These are phyloP conservation scores for Lignosus rhinocerotis DNA, from an alignment of 1,284 basidiomycete species.

Conservation along the genomic window DNA sequence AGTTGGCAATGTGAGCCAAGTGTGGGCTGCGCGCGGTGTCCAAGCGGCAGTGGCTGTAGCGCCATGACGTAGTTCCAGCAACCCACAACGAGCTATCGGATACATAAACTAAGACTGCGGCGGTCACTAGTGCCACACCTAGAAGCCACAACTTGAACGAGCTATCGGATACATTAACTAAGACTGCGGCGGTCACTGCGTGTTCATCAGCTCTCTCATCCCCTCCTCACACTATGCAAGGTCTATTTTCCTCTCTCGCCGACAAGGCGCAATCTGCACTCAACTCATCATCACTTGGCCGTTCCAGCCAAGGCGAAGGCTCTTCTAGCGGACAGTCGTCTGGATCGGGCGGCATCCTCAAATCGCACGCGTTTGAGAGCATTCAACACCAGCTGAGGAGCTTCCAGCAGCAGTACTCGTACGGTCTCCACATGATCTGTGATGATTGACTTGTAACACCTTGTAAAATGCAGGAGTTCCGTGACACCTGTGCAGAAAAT, in stretches of 20 bases:
- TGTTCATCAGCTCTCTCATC: conserved; percentile 8
- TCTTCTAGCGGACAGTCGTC: conserved; percentile 15
- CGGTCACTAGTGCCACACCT: conserved; percentile 23
- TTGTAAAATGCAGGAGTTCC: conserved; percentile 45
- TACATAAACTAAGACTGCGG: conserved; percentile 17
- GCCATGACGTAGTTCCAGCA: conserved; percentile 22
- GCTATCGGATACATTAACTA: conserved; percentile 13
- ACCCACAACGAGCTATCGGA: conserved; percentile 11
- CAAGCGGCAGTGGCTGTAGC: conserved; percentile 5
- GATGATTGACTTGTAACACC: not conserved
- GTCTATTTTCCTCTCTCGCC: conserved; percentile 63
- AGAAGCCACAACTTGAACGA: conserved; percentile 2
- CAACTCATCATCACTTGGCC: conserved; percentile 53
- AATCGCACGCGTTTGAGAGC: conserved; percentile 51
- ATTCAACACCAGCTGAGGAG: conserved; percentile 70
- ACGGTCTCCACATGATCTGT: conserved; percentile 29
- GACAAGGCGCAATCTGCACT: conserved; percentile 75
- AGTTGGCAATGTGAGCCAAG: not conserved
- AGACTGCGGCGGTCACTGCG: too few relatives aligned
- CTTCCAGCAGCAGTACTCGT: conserved; percentile 76
- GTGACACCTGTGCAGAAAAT: conserved; percentile 69
- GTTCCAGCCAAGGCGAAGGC: conserved; percentile 42
- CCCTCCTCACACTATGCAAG: conserved; percentile 46
- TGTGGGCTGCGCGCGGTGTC: not conserved
- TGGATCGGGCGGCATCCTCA: conserved; percentile 29